Base-by-base conservation (phyloP, 2,329 filamentous ascomycete species). In the Truncatella angustata region DNA sequence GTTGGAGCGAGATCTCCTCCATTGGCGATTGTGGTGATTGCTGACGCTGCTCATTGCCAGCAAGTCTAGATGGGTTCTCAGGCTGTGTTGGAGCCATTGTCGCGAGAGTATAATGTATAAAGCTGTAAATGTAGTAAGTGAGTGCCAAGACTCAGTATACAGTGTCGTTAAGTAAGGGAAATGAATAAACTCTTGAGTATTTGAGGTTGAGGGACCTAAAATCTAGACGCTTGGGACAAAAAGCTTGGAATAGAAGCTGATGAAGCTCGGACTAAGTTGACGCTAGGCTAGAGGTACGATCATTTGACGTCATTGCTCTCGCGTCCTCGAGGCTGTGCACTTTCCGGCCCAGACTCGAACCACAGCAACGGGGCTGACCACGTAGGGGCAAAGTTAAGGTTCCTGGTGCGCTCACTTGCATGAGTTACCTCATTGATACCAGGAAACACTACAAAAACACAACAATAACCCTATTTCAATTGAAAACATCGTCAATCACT, bases 1-100 rank as follows among this genome's bases (percentile, higher is more conserved):
- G 46, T 20, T 49, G 46, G 18, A 49, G 46, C 32, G 30, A n/a
- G 32, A 49, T 49, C 46, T 36, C 30, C 30, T 49, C 30, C 32
- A 49, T 37, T 12, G 16, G 16, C 14, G 20, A 11, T 28, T 47
- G 44, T 4, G 18, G 44, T 20, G 24, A 34, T n/a, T 21, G 18
- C 43, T 46, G 43, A 23, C 40, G 40, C 43, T 28, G 23, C 26
- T 46, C 30, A 16, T 16, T 14, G 14, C n/a, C 26, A 16, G 43
- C 5, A 32, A 14, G 43, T 28, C 26, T 32, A n/a, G 24, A 18
- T 28, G 43, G 16, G 16, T n/a, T 46, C 12, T 46, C 43, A n/a
- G 43, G 28, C 14, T 46, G 43, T 16, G 30, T 35, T 7, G 43
- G 43, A 32, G 43, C 24, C 43, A 46, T 46, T 14, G 32, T 34